A percentile compares a stretch with the other conserved stretches of the same genome.
These are phyloP conservation scores for Cyberlindnera saturnus DNA, from an alignment of 805 yeast species.

Conservation along the genomic window DNA sequence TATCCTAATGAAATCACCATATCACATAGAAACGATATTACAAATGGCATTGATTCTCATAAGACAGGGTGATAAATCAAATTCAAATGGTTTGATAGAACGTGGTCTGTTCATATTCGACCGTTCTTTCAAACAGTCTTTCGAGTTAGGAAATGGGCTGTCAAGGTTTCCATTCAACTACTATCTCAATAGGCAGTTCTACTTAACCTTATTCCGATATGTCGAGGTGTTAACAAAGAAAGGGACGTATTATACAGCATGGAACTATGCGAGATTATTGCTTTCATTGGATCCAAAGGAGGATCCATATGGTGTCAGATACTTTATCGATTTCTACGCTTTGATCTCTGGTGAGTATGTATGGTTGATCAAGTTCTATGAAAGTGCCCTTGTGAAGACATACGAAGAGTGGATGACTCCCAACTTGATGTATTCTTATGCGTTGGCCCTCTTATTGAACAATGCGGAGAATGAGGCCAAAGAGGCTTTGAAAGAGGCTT, in stretches of 20 bases:
- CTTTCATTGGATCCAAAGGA: slow-evolving; percentile 67
- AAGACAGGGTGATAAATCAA: slow-evolving; percentile 68
- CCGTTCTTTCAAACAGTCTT: slow-evolving; percentile 56
- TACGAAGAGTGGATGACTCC: slow-evolving; percentile 69
- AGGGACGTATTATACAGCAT: slow-evolving; percentile 73
- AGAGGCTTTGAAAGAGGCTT: slow-evolving; percentile 43
- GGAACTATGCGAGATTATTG: slow-evolving; percentile 65
- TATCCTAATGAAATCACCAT: slow-evolving; percentile 53
- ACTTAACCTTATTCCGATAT: slow-evolving; percentile 66
- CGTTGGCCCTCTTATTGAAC: slow-evolving; percentile 50
- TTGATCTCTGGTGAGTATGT: slow-evolving; percentile 57
- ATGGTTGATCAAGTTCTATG: slow-evolving; percentile 51
- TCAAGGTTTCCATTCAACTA: slow-evolving; percentile 70
- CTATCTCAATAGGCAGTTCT: slow-evolving; percentile 72
- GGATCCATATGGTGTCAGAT: slow-evolving; percentile 81
- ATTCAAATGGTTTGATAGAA: slow-evolving; percentile 70
- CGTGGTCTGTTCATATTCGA: slow-evolving; percentile 76
- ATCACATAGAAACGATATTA: slow-evolving; percentile 70
- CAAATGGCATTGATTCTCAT: slow-evolving; percentile 71
- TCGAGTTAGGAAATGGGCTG: slow-evolving; percentile 47
- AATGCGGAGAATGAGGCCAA: slow-evolving; percentile 40
- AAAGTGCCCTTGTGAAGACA: slow-evolving; percentile 49
- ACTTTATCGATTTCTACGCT: slow-evolving; percentile 77
- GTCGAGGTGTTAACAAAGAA: slow-evolving; percentile 66
- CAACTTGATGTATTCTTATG: slow-evolving; percentile 60